Evolutionary conservation across 257 asterid genomes (phyloP).

Genomic region (Nicotiana otophora): DNA sequence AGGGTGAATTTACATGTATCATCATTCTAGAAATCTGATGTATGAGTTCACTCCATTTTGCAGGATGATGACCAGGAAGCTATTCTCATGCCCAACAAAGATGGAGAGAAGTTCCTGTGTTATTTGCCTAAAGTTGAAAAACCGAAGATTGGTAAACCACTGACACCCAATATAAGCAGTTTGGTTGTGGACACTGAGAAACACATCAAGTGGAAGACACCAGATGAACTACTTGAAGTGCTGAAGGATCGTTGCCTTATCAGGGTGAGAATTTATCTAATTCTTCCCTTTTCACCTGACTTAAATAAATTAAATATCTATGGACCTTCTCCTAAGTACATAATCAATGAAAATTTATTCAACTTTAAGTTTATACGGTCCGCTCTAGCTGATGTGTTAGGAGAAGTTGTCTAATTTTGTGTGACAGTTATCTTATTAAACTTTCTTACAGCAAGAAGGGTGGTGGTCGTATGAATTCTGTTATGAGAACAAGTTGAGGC

Average conservation of each 20-base stretch:
- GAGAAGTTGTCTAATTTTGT: background rate
- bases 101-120: constrained; percentile 81
- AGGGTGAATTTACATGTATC: constrained; percentile 4
- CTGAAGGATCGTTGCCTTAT: constrained; percentile 79
- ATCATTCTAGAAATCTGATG: background rate
- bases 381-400: background rate
- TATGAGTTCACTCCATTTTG: constrained; percentile 14
- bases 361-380: background rate
- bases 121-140: constrained; percentile 84
- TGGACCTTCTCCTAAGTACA: background rate
- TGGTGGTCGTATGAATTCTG: constrained; percentile 99
- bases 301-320: background rate
- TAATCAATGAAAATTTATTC: background rate
- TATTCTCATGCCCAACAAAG: constrained; percentile 60
- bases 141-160: constrained; percentile 61
- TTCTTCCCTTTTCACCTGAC: background rate
- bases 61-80: constrained; percentile 92
- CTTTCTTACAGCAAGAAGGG: constrained; percentile 87
- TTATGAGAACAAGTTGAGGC: constrained; percentile 67
- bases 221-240: constrained; percentile 91
- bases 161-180: constrained; percentile 76
- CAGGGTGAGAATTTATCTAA: constrained; percentile 46
- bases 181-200: constrained; percentile 83
- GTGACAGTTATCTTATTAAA: constrained; percentile 20
- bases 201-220: constrained; percentile 72